Percentiles rank a stretch among this genome's conserved stretches.
These are phyloP conservation scores for Fraxinus pennsylvanica DNA, from an alignment of 257 asterid species.

Conservation along the genomic window DNA sequence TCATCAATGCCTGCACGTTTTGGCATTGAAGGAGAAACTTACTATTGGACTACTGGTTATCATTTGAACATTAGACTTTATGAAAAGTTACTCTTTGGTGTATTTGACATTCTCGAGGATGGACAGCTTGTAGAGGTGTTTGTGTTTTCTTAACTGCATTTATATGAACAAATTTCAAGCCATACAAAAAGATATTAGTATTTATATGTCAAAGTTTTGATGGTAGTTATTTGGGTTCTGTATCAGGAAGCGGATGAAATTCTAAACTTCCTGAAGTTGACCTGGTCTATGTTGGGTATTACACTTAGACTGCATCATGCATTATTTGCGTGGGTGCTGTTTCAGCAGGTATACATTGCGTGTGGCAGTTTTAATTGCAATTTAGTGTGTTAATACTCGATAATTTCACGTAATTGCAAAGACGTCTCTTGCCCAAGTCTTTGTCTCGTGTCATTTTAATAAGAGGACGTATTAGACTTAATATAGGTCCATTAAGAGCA, in stretches of 20 bases:
- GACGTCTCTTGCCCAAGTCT: not conserved
- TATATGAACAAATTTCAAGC: not conserved
- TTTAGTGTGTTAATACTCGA: not conserved
- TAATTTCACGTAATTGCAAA: constrained; percentile 11
- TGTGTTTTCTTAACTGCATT: constrained; percentile 16
- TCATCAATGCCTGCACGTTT: constrained; percentile 73
- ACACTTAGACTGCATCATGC: constrained; percentile 76
- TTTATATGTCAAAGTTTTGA: not conserved
- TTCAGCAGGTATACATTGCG: constrained; percentile 72
- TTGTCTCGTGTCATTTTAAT: not conserved
- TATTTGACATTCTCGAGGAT: constrained; percentile 92
- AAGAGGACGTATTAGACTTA: not conserved
- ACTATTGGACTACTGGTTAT: constrained; percentile 83
- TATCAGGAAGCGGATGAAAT: constrained; percentile 87
- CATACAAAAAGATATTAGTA: not conserved
- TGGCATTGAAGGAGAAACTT: constrained; percentile 80
- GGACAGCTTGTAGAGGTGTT: constrained; percentile 84
- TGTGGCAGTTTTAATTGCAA: constrained; percentile 8
- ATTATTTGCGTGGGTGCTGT: constrained; percentile 85
- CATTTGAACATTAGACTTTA: constrained; percentile 80
- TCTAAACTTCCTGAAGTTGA: constrained; percentile 64
- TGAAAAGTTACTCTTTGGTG: constrained; percentile 78
- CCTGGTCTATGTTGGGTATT: constrained; percentile 90
- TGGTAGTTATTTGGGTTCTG: constrained; percentile 28
- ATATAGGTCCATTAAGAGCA: not conserved